Conservation (phyloP, 2,329 filamentous ascomycete genomes). For the Sporothrix brunneoviolacea region DNA sequence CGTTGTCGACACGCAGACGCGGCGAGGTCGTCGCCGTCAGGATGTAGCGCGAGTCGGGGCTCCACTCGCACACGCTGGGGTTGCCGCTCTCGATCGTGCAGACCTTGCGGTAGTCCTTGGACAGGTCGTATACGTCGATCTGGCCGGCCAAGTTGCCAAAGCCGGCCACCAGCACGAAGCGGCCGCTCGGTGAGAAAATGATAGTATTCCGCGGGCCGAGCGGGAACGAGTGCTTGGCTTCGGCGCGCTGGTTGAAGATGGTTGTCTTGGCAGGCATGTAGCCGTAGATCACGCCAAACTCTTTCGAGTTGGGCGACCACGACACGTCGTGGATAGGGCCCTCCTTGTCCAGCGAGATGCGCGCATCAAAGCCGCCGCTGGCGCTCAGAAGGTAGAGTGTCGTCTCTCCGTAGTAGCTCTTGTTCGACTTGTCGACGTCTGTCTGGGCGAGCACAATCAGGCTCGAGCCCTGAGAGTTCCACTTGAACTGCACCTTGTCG, state of each 20-base stretch:
- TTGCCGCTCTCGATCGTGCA: slow-evolving; percentile 93
- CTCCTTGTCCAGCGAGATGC: slow-evolving; percentile 89
- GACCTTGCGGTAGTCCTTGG: slow-evolving; percentile 89
- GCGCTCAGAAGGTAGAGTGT: slow-evolving; percentile 92
- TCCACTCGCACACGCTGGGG: slow-evolving; percentile 95
- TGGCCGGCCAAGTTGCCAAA: slow-evolving; percentile 97
- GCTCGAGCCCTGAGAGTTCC: slow-evolving; percentile 88
- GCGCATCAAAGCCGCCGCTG: slow-evolving; percentile 85
- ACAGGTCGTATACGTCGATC: slow-evolving; percentile 94
- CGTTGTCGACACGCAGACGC: slow-evolving; percentile 91
- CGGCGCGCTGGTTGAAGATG: slow-evolving; percentile 87
- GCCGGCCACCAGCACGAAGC: slow-evolving; percentile 87
- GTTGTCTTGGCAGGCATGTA: slow-evolving; percentile 99
- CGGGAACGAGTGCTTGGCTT: slow-evolving; percentile 77
- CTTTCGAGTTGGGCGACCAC: slow-evolving; percentile 97
- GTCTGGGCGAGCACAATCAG: slow-evolving; percentile 94
- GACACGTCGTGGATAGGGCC: slow-evolving; percentile 91
- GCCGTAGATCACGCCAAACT: slow-evolving; percentile 95
- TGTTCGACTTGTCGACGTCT: slow-evolving; percentile 95
- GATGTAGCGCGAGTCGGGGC: slow-evolving; percentile 89
- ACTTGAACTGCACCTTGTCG: slow-evolving; percentile 97
- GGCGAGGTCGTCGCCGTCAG: slow-evolving; percentile 97
- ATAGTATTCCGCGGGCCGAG: slow-evolving; percentile 90
- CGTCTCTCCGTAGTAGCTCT: slow-evolving; percentile 98
- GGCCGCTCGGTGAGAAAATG: slow-evolving; percentile 84